phyloP scores from a whole-genome alignment of 73 alveolate genomes.

The Effrenium voratum region DNA sequence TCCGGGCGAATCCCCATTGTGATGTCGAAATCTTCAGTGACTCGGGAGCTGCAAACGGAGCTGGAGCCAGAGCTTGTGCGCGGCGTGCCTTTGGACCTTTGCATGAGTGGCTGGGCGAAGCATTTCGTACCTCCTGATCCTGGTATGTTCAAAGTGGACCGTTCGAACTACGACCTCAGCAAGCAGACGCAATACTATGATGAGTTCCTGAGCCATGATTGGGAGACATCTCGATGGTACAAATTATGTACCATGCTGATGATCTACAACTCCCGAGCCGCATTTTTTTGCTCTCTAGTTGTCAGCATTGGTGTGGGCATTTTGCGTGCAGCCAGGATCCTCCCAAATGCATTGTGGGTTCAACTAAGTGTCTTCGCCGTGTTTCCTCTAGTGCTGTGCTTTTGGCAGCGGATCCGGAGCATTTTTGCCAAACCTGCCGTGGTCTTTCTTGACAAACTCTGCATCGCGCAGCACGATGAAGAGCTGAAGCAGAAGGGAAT shows the following conservation, averaged over 20 bases:
- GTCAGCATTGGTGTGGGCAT: constrained; percentile 49
- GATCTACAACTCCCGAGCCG: constrained; percentile 57
- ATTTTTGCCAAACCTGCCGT: neutral
- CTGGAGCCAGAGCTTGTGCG: constrained; percentile 49
- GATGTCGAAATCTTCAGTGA: neutral
- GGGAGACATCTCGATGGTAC: constrained; percentile 79
- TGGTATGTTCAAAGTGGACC: constrained; percentile 71
- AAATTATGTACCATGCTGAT: constrained; percentile 59
- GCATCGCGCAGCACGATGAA: constrained; percentile 87
- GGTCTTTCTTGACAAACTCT: constrained; percentile 39
- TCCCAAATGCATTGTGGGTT: constrained; percentile 20
- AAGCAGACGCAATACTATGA: constrained; percentile 11
- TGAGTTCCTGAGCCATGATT: constrained; percentile 75
- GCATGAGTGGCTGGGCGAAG: constrained; percentile 49
- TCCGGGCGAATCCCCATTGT: neutral
- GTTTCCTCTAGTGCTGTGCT: neutral
- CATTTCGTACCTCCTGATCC: constrained; percentile 71
- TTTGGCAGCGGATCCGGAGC: constrained; percentile 49
- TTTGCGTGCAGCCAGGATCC: neutral
- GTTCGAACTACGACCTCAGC: constrained; percentile 41
- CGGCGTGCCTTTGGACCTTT: constrained; percentile 18
- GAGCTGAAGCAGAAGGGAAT: constrained; percentile 44
- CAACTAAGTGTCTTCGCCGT: constrained; percentile 33
- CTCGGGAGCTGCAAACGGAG: constrained; percentile 38
- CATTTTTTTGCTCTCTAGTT: neutral